Evolutionary conservation across 306 rosid genomes (phyloP).

Genomic region (Cucumis melo): DNA sequence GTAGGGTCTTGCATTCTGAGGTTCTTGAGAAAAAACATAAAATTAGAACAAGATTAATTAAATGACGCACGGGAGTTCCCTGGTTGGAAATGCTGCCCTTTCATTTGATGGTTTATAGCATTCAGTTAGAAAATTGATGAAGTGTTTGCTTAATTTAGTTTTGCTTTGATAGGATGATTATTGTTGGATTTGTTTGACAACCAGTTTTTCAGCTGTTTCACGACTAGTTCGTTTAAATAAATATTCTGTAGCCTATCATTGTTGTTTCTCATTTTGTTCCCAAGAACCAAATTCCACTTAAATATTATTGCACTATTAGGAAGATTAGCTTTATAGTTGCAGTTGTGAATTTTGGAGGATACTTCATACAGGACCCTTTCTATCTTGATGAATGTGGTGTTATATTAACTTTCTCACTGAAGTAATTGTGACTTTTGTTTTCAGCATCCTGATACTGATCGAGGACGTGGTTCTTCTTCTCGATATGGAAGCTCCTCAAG

Average conservation of each 20-base stretch:
- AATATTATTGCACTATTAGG: not conserved
- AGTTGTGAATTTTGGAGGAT: not conserved
- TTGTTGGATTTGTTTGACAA: not conserved
- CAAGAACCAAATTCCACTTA: not conserved
- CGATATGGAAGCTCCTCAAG: slow-evolving; percentile 88
- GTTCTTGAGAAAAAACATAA: not conserved
- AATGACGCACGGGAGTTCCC: not conserved
- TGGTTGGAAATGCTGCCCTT: not conserved
- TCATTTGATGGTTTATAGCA: not conserved
- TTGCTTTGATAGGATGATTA: not conserved
- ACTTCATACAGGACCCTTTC: not conserved
- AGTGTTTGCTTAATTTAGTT: not conserved
- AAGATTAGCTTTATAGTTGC: not conserved
- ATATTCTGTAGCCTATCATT: not conserved
- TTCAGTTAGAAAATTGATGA: not conserved
- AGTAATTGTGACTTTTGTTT: slow-evolving; percentile 11
- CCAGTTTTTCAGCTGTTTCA: not conserved
- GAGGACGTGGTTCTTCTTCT: slow-evolving; percentile 45
- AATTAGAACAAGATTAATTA: not conserved
- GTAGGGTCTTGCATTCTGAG: not conserved
- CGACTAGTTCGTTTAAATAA: not conserved
- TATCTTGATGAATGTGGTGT: not conserved
- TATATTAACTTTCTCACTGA: not conserved
- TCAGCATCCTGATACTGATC: slow-evolving; percentile 62
- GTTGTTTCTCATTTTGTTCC: not conserved